Evolutionary conservation across 352 stramenopile genomes (phyloP), one percentile per base, ranked within the genome.

Genomic region (Phytophthora fragariaefolia): DNA sequence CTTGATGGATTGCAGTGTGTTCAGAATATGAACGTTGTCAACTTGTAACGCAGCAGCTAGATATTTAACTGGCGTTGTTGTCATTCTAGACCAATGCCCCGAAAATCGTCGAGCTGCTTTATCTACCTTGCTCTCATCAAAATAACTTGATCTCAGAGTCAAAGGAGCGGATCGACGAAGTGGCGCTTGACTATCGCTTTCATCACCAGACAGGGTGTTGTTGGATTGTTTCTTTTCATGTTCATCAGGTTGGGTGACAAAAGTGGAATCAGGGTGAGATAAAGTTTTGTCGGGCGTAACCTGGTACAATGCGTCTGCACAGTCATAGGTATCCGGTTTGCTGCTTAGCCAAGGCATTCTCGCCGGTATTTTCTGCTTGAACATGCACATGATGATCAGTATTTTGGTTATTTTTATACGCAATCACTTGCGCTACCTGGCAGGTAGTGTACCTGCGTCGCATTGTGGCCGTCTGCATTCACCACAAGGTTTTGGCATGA

Each of bases 1-100:
- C 50, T 90, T 89, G 55, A 91, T 66, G 12, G 56, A 6, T 2
- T 57, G 65, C 15, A 70, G 43, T 56, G 52, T 45, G 28, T 47
- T 72, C 30, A 70, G 54, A 26, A 62, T 32, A 2, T 56, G 59
- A 51, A 74, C 67, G 53, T 71, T 83, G 26, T 85, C 71, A 10
- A 84, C 69, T 17, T 66, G 73, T 17, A 85, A 47, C 30, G 46
- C 45, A 54, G 50, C 38, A 51, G 58, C 42, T 1, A 77, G 52
- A 7, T 52, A 22, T 7, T 66, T 57, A 10, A 74, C 30, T 13
- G 54, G n/a, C 32, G n/a, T 5, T 9, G 10, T 3, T 28, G 56
- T 68, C 3, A 4, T 50, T 2, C n/a, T 24, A 9, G 34, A 2
- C 49, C 55, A 68, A 30, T 18, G 40, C 28, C 23, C 66, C 6